A percentile compares a stretch with the other conserved stretches of the same genome.
Conservation (phyloP, 352 stramenopile genomes). For the Globisporangium emineosum region DNA sequence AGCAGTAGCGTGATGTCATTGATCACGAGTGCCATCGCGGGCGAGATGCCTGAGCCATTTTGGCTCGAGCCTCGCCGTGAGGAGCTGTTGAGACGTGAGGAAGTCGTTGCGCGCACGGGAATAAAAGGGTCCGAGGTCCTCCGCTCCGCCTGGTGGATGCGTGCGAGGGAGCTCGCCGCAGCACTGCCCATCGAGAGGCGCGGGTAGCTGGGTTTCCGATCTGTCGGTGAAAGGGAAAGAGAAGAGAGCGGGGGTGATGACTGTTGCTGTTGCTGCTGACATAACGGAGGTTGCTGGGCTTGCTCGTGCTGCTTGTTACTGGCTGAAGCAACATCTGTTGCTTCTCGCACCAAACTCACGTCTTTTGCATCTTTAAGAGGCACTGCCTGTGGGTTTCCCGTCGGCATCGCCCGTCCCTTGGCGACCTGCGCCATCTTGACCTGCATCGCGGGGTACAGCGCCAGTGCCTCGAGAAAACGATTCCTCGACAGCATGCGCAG, state of each 20-base stretch:
- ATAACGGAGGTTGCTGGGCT: background rate
- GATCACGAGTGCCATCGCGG: conserved; percentile 45
- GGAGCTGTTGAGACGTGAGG: conserved; percentile 31
- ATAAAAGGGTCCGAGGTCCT: conserved; percentile 25
- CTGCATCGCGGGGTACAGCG: conserved; percentile 68
- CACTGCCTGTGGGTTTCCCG: conserved; percentile 13
- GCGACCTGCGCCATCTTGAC: conserved; percentile 56
- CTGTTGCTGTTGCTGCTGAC: background rate
- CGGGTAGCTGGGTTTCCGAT: background rate
- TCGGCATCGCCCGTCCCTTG: conserved; percentile 22
- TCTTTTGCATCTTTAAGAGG: conserved; percentile 17
- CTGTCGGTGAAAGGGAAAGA: background rate
- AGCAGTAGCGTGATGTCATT: conserved; percentile 35
- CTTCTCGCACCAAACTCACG: conserved; percentile 14
- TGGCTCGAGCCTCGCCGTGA: conserved; percentile 26
- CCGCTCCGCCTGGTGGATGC: conserved; percentile 23
- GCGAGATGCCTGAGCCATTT: conserved; percentile 19
- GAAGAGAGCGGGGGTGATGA: background rate
- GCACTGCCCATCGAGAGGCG: conserved; percentile 15
- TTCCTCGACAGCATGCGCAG: conserved; percentile 77
- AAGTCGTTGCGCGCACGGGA: conserved; percentile 27
- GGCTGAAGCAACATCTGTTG: background rate
- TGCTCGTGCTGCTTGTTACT: background rate
- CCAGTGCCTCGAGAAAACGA: conserved; percentile 72
- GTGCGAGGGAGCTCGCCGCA: conserved; percentile 9